Base-by-base conservation (phyloP, 371 early-diverging fungal genomes). In the Aphelidium insulamus region DNA sequence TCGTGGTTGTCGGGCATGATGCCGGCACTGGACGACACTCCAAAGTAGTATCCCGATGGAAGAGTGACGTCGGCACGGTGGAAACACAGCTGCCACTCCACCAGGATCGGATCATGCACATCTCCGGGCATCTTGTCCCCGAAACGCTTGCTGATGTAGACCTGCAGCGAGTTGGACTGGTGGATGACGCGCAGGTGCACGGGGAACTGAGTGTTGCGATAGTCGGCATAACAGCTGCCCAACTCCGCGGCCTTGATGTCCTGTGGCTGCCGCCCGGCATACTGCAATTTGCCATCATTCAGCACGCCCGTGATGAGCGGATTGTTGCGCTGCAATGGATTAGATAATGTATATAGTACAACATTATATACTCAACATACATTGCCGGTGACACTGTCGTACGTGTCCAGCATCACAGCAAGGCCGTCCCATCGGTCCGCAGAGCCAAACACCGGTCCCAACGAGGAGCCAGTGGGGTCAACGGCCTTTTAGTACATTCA, bases 1-100 rank as follows among this genome's bases (percentile, higher is more conserved):
- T n/a, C n/a, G n/a, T n/a, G n/a, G n/a, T n/a, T n/a, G n/a, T n/a
- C n/a, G n/a, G n/a, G n/a, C n/a, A n/a, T n/a, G n/a, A n/a, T n/a
- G n/a, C n/a, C n/a, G n/a, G n/a, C n/a, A 39, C 61, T 54, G 57
- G 62, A 71, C 37, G 74, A 66, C 7, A 80, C 18, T 23, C 86
- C 86, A 66, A 85, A 85, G 46, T 70, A 63, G 43, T 80, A 76
- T 12, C 68, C 72, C 20, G 54, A 45, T 4, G 86, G 86, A 26
- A 85, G 47, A 12, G 52, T 41, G 19, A 76, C 48, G 28, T 61
- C 49, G 25, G 57, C 44, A 21, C 54, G 44, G 28, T 61, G 61
- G 38, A 78, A 62, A 40, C 85, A 79, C 26, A 54, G 46, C 17
- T 56, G 49, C 48, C 62, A 72, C 21, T 58, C n/a, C n/a, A n/a